Conservation (phyloP, 2,329 filamentous ascomycete species). For the Fusarium nelsonii region DNA sequence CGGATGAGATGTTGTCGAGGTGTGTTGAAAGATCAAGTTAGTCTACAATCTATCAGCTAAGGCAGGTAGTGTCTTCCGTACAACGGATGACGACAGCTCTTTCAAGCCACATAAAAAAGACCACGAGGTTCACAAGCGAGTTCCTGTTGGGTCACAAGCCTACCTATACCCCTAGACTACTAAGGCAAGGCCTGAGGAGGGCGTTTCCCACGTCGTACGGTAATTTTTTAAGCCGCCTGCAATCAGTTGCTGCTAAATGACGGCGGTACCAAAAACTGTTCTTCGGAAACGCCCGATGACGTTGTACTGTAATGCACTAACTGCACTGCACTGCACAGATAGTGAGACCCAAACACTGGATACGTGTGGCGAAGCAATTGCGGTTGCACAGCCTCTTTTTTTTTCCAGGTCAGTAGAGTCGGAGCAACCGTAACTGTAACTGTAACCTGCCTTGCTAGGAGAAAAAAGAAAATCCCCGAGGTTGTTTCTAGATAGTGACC, state of each 20-base stretch:
- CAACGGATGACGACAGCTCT: conserved; percentile 2
- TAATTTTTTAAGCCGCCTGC: conserved; percentile 13
- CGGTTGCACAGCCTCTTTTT: conserved; percentile 31
- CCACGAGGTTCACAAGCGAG: not conserved
- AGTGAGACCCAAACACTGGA: conserved; percentile 17
- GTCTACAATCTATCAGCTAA: not conserved
- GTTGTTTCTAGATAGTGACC: not conserved
- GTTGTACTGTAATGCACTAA: not conserved
- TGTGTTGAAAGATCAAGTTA: not conserved
- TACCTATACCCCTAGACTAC: not conserved
- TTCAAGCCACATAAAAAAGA: conserved; percentile 4
- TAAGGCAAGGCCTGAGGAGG: not conserved
- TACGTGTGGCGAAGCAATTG: conserved; percentile 31
- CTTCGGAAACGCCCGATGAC: conserved; percentile 22
- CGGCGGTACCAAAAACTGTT: not conserved
- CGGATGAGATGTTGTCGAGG: no score
- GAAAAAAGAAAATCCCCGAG: not conserved
- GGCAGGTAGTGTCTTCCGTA: no score
- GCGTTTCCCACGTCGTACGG: conserved; percentile 9
- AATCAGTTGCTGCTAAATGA: not conserved
- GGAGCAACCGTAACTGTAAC: not conserved
- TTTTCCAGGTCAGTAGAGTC: not conserved
- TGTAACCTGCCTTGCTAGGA: not conserved
- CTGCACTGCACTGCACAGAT: not conserved
- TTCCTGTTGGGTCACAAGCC: not conserved